Percentiles rank a stretch among this genome's conserved stretches.
Evolutionary conservation across 1,284 basidiomycete species (phyloP).

Genomic region (Cryptococcus sp.): DNA sequence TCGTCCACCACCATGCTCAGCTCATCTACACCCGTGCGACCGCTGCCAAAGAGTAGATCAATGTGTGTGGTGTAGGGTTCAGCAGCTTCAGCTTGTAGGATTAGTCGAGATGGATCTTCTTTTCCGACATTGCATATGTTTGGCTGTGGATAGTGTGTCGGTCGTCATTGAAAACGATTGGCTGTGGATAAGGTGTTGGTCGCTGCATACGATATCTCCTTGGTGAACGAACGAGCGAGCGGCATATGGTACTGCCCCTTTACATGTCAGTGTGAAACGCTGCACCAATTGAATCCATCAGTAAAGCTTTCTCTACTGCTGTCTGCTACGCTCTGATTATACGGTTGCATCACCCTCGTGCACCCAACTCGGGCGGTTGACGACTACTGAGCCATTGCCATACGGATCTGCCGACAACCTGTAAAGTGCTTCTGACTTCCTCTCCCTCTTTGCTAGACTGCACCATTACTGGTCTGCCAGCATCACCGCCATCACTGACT

Average conservation of each 20-base stretch:
- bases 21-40: slow-evolving; percentile 66
- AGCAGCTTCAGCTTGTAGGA: slow-evolving; percentile 23
- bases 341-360: slow-evolving; percentile 21
- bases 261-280: too few species aligned
- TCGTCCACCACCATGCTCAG: slow-evolving; percentile 94
- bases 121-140: not conserved
- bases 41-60: slow-evolving; percentile 46
- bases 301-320: not conserved
- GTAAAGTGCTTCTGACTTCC: slow-evolving; percentile 45
- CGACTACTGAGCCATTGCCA: slow-evolving; percentile 44
- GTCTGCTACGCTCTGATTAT: not conserved
- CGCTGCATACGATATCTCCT: too few species aligned
- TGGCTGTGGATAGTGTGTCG: too few species aligned
- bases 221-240: too few species aligned
- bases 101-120: slow-evolving; percentile 18
- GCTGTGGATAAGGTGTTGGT: too few species aligned
- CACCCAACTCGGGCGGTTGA: slow-evolving; percentile 15
- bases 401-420: slow-evolving; percentile 35
- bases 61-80: slow-evolving; percentile 1
- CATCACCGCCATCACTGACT: slow-evolving; percentile 75
- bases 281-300: too few species aligned
- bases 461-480: slow-evolving; percentile 61
- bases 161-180: too few species aligned
- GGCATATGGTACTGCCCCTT: too few species aligned
- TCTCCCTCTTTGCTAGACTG: slow-evolving; percentile 35